These are phyloP conservation scores for Aotearoamyces nothofagi DNA, from an alignment of 2,329 filamentous ascomycete genomes.

Conservation along the genomic window DNA sequence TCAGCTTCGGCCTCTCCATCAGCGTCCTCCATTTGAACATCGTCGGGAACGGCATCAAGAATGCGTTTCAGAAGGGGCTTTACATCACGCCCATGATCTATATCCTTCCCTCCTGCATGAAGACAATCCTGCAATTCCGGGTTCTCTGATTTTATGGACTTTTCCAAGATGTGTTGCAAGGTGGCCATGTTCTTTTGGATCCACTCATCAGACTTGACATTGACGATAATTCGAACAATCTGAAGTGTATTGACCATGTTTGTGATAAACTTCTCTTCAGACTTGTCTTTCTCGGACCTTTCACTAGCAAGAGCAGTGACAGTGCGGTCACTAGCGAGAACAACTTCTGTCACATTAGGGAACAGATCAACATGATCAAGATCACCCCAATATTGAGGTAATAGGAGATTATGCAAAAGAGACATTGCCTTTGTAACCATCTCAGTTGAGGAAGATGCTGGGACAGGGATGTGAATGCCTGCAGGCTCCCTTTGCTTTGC, in stretches of 20 bases:
- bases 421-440: slow-evolving; percentile 75
- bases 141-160: slow-evolving; percentile 74
- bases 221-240: slow-evolving; percentile 77
- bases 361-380: slow-evolving; percentile 86
- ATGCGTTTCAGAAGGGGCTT: slow-evolving; percentile 66
- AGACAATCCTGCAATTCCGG: slow-evolving; percentile 89
- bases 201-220: slow-evolving; percentile 83
- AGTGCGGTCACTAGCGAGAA: slow-evolving; percentile 71
- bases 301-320: slow-evolving; percentile 41
- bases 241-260: slow-evolving; percentile 89
- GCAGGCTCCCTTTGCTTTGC: slow-evolving; percentile 44
- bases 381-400: slow-evolving; percentile 81
- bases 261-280: slow-evolving; percentile 72
- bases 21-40: slow-evolving; percentile 55
- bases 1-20: slow-evolving; percentile 78
- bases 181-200: slow-evolving; percentile 61
- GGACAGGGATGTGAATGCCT: slow-evolving; percentile 26
- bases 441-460: slow-evolving; percentile 48
- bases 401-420: slow-evolving; percentile 70
- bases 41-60: slow-evolving; percentile 77
- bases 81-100: slow-evolving; percentile 54
- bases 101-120: slow-evolving; percentile 56
- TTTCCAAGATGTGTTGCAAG: slow-evolving; percentile 81
- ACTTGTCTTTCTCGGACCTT: slow-evolving; percentile 50
- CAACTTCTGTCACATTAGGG: slow-evolving; percentile 74